A percentile compares a stretch with the other conserved stretches of the same genome.
Conservation (phyloP, 805 yeast species). For the Teunomyces tritomae region DNA sequence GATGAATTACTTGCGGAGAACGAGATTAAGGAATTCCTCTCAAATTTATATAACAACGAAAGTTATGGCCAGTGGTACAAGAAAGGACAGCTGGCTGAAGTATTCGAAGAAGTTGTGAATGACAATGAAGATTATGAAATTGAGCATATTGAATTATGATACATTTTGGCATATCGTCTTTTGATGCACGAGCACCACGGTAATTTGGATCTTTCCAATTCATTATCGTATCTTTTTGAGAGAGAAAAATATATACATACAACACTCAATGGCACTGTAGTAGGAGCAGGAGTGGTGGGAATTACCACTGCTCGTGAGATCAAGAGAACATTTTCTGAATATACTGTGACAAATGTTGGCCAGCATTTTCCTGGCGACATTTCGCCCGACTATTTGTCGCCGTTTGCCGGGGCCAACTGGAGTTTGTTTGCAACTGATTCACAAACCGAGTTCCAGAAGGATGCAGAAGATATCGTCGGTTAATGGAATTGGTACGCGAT, state of each 20-base stretch:
- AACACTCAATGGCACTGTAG: neutral
- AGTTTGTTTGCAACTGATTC: slow-evolving; percentile 49
- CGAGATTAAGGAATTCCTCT: slow-evolving; percentile 13
- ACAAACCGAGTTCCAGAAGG: slow-evolving; percentile 32
- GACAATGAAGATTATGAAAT: slow-evolving; percentile 15
- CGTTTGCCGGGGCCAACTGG: slow-evolving; percentile 77
- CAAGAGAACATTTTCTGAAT: slow-evolving; percentile 12
- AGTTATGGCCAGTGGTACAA: slow-evolving; percentile 12
- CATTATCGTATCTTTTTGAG: too few species aligned
- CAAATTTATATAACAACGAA: slow-evolving; percentile 1
- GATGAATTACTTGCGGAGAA: slow-evolving; percentile 15
- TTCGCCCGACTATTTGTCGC: slow-evolving; percentile 54
- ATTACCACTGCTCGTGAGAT: slow-evolving; percentile 34
- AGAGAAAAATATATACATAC: neutral
- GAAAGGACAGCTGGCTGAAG: slow-evolving; percentile 5
- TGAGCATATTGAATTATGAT: slow-evolving; percentile 13
- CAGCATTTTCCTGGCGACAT: slow-evolving; percentile 55
- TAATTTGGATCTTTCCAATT: too few species aligned
- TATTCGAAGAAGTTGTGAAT: slow-evolving; percentile 5
- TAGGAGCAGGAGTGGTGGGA: slow-evolving; percentile 36
- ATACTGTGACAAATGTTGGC: slow-evolving; percentile 31
- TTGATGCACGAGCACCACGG: too few species aligned
- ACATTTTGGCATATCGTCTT: neutral
- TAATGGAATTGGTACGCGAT: slow-evolving; percentile 45
- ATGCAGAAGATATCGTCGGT: slow-evolving; percentile 46